Evolutionary conservation across 345 rosid genomes (phyloP).

Genomic region (Bruguiera parviflora): DNA sequence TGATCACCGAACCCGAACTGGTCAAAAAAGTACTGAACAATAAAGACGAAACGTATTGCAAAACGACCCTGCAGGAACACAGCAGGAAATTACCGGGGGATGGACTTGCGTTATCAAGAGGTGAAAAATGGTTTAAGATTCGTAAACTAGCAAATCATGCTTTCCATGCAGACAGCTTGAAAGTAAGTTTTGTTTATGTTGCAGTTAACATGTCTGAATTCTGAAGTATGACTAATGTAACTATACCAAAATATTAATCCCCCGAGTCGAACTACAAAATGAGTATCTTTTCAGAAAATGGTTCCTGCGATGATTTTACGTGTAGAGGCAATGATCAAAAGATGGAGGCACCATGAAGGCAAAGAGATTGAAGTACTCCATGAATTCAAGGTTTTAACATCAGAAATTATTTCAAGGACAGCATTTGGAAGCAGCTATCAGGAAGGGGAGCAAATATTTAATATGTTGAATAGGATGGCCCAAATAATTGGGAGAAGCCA

Average conservation of each 20-base stretch:
- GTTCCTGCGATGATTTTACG: constrained; percentile 36
- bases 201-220: no score
- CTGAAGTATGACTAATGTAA: no score
- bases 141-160: constrained; percentile 46
- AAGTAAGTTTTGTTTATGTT: constrained; percentile 18
- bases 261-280: neutral
- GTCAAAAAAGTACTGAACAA: constrained; percentile 41
- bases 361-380: constrained; percentile 40
- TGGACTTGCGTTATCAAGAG: constrained; percentile 30
- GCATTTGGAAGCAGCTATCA: constrained; percentile 49
- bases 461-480: constrained; percentile 24
- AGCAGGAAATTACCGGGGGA: constrained; percentile 30
- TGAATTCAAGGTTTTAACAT: constrained; percentile 41
- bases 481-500: constrained; percentile 16
- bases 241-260: no score
- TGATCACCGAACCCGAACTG: constrained; percentile 36
- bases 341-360: constrained; percentile 35
- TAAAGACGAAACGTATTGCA: constrained; percentile 25
- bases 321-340: constrained; percentile 40
- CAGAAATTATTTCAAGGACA: constrained; percentile 55
- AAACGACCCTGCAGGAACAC: neutral
- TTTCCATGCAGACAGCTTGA: constrained; percentile 46
- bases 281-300: constrained; percentile 19
- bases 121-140: constrained; percentile 42
- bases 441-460: constrained; percentile 41